phyloP scores from a whole-genome alignment of 2,329 filamentous ascomycete genomes.

The Zymoseptoria ardabiliae region DNA sequence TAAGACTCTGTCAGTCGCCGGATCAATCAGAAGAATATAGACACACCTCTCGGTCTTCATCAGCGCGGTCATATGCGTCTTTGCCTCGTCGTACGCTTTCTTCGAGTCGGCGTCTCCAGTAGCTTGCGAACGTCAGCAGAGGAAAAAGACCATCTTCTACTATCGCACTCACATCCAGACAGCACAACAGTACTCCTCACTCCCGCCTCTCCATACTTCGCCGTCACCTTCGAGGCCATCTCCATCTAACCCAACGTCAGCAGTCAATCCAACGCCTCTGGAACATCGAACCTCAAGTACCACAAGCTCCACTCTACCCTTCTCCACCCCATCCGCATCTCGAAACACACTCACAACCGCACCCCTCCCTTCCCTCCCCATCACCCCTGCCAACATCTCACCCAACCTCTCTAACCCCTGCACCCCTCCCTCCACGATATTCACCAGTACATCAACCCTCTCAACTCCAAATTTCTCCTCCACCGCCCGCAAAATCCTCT shows the following conservation, averaged over 20 bases:
- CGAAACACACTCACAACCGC: conserved; percentile 10
- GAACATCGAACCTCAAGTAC: background rate
- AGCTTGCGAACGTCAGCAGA: background rate
- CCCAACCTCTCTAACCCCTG: conserved; percentile 3
- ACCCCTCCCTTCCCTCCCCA: conserved; percentile 10
- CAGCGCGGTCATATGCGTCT: conserved; percentile 14
- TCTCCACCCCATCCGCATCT: background rate
- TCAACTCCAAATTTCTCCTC: conserved; percentile 16
- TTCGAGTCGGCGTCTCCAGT: background rate
- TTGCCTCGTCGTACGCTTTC: conserved; percentile 11
- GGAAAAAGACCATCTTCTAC: background rate
- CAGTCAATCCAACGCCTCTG: too few relatives aligned
- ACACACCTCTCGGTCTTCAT: conserved; percentile 12
- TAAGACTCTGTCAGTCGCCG: background rate
- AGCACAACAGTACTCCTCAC: conserved; percentile 9
- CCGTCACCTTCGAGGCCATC: conserved; percentile 2
- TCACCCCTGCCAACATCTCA: conserved; percentile 4
- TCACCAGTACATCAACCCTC: conserved; percentile 14
- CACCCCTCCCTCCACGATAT: conserved; percentile 6
- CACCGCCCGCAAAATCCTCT: conserved; percentile 7
- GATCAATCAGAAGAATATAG: background rate
- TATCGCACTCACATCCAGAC: conserved; percentile 1
- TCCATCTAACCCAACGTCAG: conserved; percentile 1
- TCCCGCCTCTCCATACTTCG: background rate
- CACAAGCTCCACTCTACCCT: background rate